Base-by-base conservation (phyloP, 1,284 basidiomycete species). In the Bjerkandera adusta region DNA sequence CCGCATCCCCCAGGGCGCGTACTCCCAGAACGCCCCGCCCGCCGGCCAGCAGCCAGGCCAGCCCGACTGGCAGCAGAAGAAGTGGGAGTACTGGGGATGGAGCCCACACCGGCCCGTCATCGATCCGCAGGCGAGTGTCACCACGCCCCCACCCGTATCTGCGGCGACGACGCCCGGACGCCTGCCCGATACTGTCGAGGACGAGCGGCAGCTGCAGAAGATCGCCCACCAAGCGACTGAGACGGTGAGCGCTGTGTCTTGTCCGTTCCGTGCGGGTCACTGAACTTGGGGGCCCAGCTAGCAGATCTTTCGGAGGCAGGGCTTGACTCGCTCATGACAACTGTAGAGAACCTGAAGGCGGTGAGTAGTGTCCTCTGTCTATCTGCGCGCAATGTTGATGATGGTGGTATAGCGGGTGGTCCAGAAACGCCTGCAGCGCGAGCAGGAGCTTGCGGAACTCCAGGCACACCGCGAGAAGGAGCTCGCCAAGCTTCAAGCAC, bases 251-350 rank as follows among this genome's bases (percentile, higher is more conserved):
- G 15, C 29, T 30, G 15, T 22, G 15, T 22, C 18, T n/a, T 34
- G 20, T 7, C 16, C n/a, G 7, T 45, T 43, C 42, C 2, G 24
- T 36, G 22, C 53, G 20, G 10, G 37, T 18, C 46, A 29, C 16
- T 18, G 18, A 22, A 18, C 37, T 25, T 22, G 16, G 32, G 30
- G 45, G 12, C 34, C 12, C 49, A 86, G 85, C 73, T 83, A 66
- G 64, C 68, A 12, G 83, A 85, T 37, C 59, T 85, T 46, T 85
- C 85, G 3, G 85, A 87, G 61, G 71, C 74, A n/a, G 83, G 85
- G 0, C 72, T 87, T 15, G 83, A 85, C 45, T 71, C 73, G 18
- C 69, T 85, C 34, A 60, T 85, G 38, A 61, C 65, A 21, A 78
- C 73, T 1, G 70, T 82, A 34, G 76, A 83, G 55, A 64, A 70